Evolutionary conservation across 1,284 basidiomycete genomes (phyloP), one percentile per base, ranked within the genome.

Genomic region (Sanghuangporus weigelae): DNA sequence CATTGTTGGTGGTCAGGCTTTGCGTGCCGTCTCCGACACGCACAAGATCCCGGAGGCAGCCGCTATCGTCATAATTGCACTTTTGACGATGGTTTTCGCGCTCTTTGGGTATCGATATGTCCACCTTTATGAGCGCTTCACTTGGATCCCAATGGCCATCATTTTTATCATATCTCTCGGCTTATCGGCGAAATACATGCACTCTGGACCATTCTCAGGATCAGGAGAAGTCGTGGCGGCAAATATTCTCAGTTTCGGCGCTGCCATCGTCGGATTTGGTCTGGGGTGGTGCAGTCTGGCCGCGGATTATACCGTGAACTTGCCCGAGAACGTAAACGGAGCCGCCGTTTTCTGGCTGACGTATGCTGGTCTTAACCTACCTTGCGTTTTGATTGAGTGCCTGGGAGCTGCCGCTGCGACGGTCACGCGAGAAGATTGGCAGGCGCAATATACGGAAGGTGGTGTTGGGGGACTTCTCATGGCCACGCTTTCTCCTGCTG

Each of bases 31-130:
- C 23, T 71, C 69, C 57, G 63, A 64, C 36, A 57, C 66, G 6
- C 64, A 72, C 44, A 67, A 71, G 51, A 73, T 75, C 19, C 73
- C 73, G n/a, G 68, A 69, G 39, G 70, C 71, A 14, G 72, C 70
- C 6, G 74, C 71, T 8, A 73, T 76, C 57, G 67, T 75, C 48
- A 71, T 78, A 51, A 71, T 73, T 51, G 73, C 74, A 12, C 69
- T 76, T 38, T 67, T 78, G 54, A 75, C 77, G 0, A 67, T 78
- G 40, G 62, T 72, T 12, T 72, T 78, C 53, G 75, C 74, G 39
- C 76, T 81, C 53, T 74, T 75, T 63, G 78, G 79, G 3, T 79
- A 80, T 66, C 73, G 73, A 23, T 68, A 77, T 44, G 73, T 82
- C 7, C 79, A 80, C 67, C 58, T 67, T 2, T 76, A 77, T 58